Conservation (phyloP, 495 filamentous ascomycete species). For the Bathelium albidoporum region DNA sequence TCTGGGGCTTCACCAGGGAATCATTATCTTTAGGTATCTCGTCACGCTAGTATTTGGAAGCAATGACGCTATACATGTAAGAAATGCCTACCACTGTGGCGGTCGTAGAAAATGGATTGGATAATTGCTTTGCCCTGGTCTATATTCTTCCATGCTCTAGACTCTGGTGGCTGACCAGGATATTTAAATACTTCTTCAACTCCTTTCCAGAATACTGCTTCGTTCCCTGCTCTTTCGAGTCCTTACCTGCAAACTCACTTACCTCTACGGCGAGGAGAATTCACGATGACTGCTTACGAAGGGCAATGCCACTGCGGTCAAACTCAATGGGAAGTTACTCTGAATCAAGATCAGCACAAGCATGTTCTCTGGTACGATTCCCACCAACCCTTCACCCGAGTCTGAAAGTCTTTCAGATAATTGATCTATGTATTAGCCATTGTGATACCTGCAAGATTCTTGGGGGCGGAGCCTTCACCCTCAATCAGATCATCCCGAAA, state of each 20-base stretch:
- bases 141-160: not conserved
- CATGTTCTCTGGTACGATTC: slow-evolving; percentile 38
- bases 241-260: no score
- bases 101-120: not conserved
- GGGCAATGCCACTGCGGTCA: slow-evolving; percentile 45
- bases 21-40: no score
- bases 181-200: not conserved
- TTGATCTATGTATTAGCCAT: slow-evolving; percentile 29
- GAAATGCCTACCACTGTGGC: not conserved
- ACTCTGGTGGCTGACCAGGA: not conserved
- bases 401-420: not conserved
- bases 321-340: slow-evolving; percentile 36
- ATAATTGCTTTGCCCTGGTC: not conserved
- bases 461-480: slow-evolving; percentile 35
- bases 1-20: no score
- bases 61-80: not conserved
- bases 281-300: slow-evolving; percentile 31
- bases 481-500: slow-evolving; percentile 43
- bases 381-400: not conserved
- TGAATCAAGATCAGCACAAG: slow-evolving; percentile 29
- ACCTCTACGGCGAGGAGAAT: no score
- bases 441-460: slow-evolving; percentile 44
- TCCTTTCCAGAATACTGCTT: not conserved
- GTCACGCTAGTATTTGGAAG: not conserved
- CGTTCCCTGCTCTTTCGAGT: no score